These are phyloP conservation scores for Podospora sp. DNA, from an alignment of 495 filamentous ascomycete species.

Conservation along the genomic window DNA sequence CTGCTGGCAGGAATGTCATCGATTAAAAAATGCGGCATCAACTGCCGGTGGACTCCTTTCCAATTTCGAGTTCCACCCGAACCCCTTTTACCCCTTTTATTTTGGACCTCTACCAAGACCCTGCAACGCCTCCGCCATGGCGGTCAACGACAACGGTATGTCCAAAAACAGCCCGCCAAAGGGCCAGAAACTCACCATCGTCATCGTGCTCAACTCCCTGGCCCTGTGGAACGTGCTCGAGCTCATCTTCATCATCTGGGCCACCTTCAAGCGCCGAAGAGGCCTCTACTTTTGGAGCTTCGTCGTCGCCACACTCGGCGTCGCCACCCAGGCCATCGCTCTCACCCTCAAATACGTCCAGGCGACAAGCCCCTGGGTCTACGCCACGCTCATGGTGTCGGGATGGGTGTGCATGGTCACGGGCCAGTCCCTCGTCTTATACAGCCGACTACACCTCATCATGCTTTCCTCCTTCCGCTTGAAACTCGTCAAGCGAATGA, in stretches of 20 bases:
- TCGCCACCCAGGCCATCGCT: background rate
- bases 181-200: background rate
- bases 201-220: background rate
- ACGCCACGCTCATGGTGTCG: background rate
- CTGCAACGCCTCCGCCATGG: too few species aligned
- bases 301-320: background rate
- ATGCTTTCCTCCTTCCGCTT: background rate
- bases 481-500: slow-evolving; percentile 26
- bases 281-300: slow-evolving; percentile 10
- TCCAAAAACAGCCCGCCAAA: too few species aligned
- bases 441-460: background rate
- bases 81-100: too few species aligned
- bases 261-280: background rate
- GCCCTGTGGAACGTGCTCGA: background rate
- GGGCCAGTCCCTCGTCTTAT: background rate
- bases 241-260: slow-evolving; percentile 1
- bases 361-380: background rate
- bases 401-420: background rate
- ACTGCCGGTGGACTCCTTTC: too few species aligned
- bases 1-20: too few species aligned
- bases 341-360: background rate
- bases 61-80: too few species aligned
- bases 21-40: too few species aligned
- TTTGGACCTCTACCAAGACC: too few species aligned
- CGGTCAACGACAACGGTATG: too few species aligned